Base-by-base conservation (phyloP, 306 rosid species). In the Pyrus pyrifolia region DNA sequence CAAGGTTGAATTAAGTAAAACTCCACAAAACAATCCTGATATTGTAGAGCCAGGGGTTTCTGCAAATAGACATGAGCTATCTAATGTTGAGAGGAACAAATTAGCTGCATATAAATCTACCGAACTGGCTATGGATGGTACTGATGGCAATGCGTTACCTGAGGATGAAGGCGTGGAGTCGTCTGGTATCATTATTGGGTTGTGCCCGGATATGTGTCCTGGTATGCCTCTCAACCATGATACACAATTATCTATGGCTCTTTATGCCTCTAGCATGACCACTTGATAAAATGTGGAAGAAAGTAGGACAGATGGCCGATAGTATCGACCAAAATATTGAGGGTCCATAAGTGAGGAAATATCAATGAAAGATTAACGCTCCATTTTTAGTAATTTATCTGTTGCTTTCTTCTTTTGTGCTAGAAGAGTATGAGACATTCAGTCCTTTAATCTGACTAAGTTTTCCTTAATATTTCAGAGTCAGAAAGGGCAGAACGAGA, bases 131-230 rank as follows among this genome's bases (percentile, higher is more conserved):
- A 83, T 72, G 75, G 88, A 86, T 71, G 71, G 73, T 69, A 74
- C 85, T 67, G 70, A 69, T 81, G 86, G 79, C 80, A 81, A 75
- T 76, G 67, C 79, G 44, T 61, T 79, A 77, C 68, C 86, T 62
- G 96, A 95, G 79, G 33, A 66, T 84, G 96, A 89, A 79, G 93
- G 78, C 70, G 60, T 63, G 35, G 89, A 84, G 27, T 42, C 86
- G 21, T 87, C 97, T 83, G 84, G 81, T 80, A 80, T 88, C 46
- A 92, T 92, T 81, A 76, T 82, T 74, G 99, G 97, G 76, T 66
- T 79, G 75, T 95, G 99, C 81, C 90, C 91, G 33, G 97, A 95
- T 80, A 95, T 95, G 99, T 95, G 99, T 82, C 99, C 99, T 61
- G 97, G 99, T 91, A 86, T 78, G 80, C 78, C 74, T 75, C 84